Base-by-base conservation (phyloP, 345 rosid species). In the Eucalyptus dawsonii region DNA sequence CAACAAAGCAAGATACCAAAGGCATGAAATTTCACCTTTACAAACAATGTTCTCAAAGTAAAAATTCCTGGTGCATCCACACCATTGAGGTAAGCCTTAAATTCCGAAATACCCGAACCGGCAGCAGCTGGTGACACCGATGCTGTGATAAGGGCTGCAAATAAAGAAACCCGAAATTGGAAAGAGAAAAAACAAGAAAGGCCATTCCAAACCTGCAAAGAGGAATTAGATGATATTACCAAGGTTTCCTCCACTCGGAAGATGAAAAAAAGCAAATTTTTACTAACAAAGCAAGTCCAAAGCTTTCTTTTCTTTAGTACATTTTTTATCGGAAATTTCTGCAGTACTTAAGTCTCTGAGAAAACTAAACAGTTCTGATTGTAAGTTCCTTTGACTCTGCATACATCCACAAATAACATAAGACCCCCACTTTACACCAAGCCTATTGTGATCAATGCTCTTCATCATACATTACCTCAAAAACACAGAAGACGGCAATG, bases 61-160 rank as follows among this genome's bases (percentile, higher is more conserved):
- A 97, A 91, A 85, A 97, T 95, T 47, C 93, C 98, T 0, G 99
- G 98, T 11, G 99, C 96, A 94, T 97, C 99, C 69, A 97, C 99
- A 47, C 99, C 99, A 60, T 97, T 97, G 90, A 97, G 89, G 93
- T 97, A 97, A 87, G 99, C 99, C 92, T 97, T 97, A 8, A 97
- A 97, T 92, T 97, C 99, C 15, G 99, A 99, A 76, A 97, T 95
- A 91, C 99, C 99, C 5, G 99, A 97, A 90, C 99, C 99, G 47
- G 99, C 93, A 7, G 99, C 97, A 40, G 96, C 95, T n/a, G 99
- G 98, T 17, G 99, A 92, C 56, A 97, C 60, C 88, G 89, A 93
- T 29, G 98, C 94, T 47, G 99, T 97, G 72, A 97, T 90, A 37
- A 92, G 88, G 81, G 97, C 92, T 1, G 98, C 95, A 76, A 97